Evolutionary conservation across 2,329 filamentous ascomycete genomes (phyloP).

Genomic region (Fusarium azukiicola): DNA sequence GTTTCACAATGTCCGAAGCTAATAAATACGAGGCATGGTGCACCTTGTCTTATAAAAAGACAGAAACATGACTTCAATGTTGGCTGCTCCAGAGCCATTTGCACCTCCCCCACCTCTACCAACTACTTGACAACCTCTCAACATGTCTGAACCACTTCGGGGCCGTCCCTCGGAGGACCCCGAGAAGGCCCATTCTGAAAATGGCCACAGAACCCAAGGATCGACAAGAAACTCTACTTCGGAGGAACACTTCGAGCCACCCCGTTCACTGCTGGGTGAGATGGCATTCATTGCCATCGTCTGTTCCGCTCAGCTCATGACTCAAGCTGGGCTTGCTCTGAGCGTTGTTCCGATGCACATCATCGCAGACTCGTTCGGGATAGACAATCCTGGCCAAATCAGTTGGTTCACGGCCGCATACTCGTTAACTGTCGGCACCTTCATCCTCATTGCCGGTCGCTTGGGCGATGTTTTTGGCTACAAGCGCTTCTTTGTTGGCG

Average conservation of each 20-base stretch:
- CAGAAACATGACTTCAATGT: neutral
- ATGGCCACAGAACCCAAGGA: neutral
- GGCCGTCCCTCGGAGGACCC: slow-evolving; percentile 1
- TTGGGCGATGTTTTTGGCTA: slow-evolving; percentile 76
- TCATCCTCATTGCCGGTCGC: slow-evolving; percentile 74
- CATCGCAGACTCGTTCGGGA: slow-evolving; percentile 66
- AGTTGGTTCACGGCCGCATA: slow-evolving; percentile 77
- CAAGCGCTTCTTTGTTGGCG: slow-evolving; percentile 71
- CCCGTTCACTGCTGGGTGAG: slow-evolving; percentile 22
- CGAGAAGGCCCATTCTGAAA: slow-evolving; percentile 3
- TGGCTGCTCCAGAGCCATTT: neutral
- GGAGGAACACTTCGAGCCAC: slow-evolving; percentile 9
- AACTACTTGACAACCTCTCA: neutral
- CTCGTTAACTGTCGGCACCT: slow-evolving; percentile 72
- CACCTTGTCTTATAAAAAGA: neutral
- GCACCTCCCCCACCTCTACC: too few relatives aligned
- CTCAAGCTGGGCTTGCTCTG: slow-evolving; percentile 46
- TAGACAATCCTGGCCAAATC: slow-evolving; percentile 63
- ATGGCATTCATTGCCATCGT: slow-evolving; percentile 35
- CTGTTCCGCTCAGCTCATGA: slow-evolving; percentile 50
- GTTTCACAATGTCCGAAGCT: neutral
- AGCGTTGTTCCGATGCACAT: slow-evolving; percentile 60
- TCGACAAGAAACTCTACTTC: neutral
- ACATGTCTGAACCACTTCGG: neutral
- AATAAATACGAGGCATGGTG: slow-evolving; percentile 2